Percentiles rank a stretch among this genome's conserved stretches.
These are phyloP conservation scores for Begonia peltatifolia DNA, from an alignment of 306 rosid species.

Conservation along the genomic window DNA sequence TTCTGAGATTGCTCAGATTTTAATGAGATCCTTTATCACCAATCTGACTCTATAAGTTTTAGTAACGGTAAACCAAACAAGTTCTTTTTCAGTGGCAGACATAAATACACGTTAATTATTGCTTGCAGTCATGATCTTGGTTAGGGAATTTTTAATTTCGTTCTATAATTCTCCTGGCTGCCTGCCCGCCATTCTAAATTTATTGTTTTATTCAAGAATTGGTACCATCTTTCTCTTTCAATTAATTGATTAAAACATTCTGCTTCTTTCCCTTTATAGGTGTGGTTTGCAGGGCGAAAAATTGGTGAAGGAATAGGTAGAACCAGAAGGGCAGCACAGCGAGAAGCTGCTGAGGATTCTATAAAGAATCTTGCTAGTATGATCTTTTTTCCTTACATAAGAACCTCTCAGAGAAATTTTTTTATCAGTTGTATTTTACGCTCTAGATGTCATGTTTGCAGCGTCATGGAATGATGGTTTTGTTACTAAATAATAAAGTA, in stretches of 20 bases:
- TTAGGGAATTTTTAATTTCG: no score
- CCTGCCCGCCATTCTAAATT: neutral
- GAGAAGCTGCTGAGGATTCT: conserved; percentile 72
- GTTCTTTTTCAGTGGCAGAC: no score
- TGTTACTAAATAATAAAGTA: no score
- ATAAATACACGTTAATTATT: no score
- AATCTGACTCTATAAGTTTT: no score
- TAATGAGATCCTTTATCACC: no score
- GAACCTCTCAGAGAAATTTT: neutral
- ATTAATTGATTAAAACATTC: conserved; percentile 6
- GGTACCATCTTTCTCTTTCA: neutral
- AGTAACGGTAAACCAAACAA: no score
- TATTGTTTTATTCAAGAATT: neutral
- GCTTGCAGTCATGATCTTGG: no score
- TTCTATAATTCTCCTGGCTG: no score
- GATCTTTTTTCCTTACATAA: conserved; percentile 2
- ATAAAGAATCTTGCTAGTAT: conserved; percentile 81
- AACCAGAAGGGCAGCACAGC: conserved; percentile 87
- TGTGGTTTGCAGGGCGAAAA: conserved; percentile 84
- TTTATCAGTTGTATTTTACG: neutral
- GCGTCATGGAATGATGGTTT: no score
- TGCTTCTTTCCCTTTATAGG: conserved; percentile 31
- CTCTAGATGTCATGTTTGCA: no score
- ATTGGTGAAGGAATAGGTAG: conserved; percentile 74
- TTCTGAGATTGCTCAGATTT: no score